Percentiles rank a stretch among this genome's conserved stretches.
Conservation (phyloP, 768 basidiomycete species). For the Porphyrellus cyaneotinctus region DNA sequence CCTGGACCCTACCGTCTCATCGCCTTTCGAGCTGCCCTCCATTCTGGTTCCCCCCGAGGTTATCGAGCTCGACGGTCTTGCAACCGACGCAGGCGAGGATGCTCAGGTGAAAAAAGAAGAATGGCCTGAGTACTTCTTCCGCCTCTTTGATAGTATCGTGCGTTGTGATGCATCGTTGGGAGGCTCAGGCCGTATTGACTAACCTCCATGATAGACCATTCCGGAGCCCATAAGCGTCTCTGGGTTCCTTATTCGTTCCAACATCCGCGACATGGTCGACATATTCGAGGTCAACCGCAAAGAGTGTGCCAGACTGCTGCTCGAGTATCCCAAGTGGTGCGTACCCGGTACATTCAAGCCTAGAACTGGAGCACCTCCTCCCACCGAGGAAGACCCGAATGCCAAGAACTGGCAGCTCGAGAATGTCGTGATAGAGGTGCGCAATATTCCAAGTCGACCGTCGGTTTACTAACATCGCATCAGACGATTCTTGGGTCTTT, state of each 20-base stretch:
- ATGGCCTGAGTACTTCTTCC: constrained; percentile 70
- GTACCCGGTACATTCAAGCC: constrained; percentile 81
- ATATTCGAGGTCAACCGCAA: constrained; percentile 96
- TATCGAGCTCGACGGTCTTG: constrained; percentile 72
- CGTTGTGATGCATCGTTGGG: constrained; percentile 6
- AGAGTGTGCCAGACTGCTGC: constrained; percentile 82
- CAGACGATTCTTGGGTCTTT: constrained; percentile 72
- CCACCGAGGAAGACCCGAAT: constrained; percentile 44
- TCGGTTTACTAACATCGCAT: neutral
- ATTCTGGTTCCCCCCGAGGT: constrained; percentile 86
- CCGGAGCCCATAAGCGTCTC: constrained; percentile 68
- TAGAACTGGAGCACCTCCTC: constrained; percentile 53
- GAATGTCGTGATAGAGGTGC: constrained; percentile 81
- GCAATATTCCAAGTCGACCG: constrained; percentile 5
- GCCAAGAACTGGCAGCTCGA: constrained; percentile 86
- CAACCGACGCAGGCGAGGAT: constrained; percentile 66
- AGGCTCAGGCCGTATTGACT: neutral
- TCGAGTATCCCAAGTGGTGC: constrained; percentile 85
- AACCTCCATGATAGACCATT: constrained; percentile 50
- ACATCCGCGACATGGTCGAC: constrained; percentile 72
- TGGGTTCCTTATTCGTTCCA: constrained; percentile 76
- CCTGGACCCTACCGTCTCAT: constrained; percentile 35
- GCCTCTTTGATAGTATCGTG: constrained; percentile 61
- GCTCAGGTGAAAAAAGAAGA: constrained; percentile 76
- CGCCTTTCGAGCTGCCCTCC: constrained; percentile 66